Percentiles rank a stretch among this genome's conserved stretches.
phyloP scores from a whole-genome alignment of 225 moss, liverwort and hornwort species.

The Rhytidiadelphus loreus region DNA sequence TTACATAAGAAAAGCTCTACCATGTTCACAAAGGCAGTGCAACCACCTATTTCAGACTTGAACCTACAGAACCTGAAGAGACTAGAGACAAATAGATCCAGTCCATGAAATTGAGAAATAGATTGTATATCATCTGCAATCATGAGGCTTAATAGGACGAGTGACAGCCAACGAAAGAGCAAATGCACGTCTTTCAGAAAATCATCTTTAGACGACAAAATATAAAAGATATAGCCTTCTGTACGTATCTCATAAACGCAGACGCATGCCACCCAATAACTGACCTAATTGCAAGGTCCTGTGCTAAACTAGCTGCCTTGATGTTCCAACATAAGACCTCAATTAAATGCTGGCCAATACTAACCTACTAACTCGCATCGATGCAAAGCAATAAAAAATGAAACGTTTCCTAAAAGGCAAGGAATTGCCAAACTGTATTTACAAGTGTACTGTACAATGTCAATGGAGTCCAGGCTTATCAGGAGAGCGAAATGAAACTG shows the following conservation, averaged over 20 bases:
- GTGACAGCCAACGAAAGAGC: not conserved
- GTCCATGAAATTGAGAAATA: not conserved
- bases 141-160: not conserved
- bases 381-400: not conserved
- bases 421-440: not conserved
- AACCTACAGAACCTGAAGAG: not conserved
- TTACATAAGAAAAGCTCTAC: not conserved
- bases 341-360: not conserved
- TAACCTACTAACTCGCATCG: not conserved
- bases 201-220: not conserved
- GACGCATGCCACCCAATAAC: not conserved
- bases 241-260: not conserved
- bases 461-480: not conserved
- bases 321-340: not conserved
- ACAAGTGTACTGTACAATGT: not conserved
- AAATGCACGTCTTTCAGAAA: not conserved
- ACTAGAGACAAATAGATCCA: not conserved
- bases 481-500: not conserved
- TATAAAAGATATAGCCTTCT: not conserved
- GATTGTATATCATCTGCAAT: not conserved
- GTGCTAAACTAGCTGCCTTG: not conserved
- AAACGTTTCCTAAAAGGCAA: not conserved
- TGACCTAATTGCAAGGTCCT: not conserved
- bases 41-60: not conserved
- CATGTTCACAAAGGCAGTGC: not conserved